Conservation (phyloP, 2,329 filamentous ascomycete genomes). For the Beauveria bassiana region DNA sequence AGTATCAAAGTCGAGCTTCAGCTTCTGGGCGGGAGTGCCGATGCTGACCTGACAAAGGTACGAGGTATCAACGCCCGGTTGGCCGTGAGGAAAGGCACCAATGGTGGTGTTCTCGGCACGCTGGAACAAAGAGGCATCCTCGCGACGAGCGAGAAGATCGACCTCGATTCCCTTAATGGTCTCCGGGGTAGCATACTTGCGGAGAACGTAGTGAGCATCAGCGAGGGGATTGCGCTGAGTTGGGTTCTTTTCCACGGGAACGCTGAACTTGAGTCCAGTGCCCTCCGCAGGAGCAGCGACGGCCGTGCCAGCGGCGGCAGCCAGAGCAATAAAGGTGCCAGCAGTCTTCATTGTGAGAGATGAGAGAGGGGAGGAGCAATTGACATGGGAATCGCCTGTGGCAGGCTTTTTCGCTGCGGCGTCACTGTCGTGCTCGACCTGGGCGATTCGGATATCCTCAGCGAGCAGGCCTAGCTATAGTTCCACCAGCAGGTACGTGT, state of each 20-base stretch:
- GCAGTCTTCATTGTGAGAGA: constrained; percentile 8
- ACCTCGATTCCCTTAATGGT: neutral
- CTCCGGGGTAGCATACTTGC: constrained; percentile 1
- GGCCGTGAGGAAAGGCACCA: neutral
- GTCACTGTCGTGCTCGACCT: no score
- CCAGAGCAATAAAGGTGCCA: constrained; percentile 4
- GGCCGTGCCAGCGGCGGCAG: constrained; percentile 3
- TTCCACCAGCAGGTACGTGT: no score
- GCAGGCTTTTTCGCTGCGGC: no score
- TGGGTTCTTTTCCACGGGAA: constrained; percentile 1
- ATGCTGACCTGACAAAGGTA: constrained; percentile 22
- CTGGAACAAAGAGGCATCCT: neutral
- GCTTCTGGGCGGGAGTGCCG: constrained; percentile 31
- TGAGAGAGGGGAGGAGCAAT: neutral
- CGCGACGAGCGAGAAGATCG: neutral
- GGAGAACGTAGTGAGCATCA: neutral
- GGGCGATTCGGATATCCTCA: no score
- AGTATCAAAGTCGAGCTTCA: constrained; percentile 35
- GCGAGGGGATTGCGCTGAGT: neutral
- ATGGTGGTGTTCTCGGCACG: constrained; percentile 5
- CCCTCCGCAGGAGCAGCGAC: neutral
- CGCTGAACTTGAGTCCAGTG: constrained; percentile 3
- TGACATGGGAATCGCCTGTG: no score
- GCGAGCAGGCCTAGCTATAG: no score
- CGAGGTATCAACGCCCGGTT: constrained; percentile 1